Evolutionary conservation across 2,329 filamentous ascomycete genomes (phyloP).

Genomic region (Aspergillus novoparasiticus): DNA sequence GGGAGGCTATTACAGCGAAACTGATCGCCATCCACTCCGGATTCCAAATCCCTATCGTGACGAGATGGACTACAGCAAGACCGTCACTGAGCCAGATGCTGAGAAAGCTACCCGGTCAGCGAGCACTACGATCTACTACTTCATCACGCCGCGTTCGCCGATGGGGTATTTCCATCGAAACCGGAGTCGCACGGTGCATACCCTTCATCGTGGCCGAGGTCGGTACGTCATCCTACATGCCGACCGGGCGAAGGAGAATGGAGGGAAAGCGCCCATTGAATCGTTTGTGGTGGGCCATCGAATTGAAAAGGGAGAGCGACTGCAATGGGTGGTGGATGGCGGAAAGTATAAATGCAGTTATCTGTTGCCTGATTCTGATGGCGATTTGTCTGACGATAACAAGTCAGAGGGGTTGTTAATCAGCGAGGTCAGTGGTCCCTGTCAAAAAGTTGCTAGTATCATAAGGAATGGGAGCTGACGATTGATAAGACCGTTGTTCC

Average conservation of each 20-base stretch:
- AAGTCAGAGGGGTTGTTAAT: constrained; percentile 61
- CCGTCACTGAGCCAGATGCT: constrained; percentile 29
- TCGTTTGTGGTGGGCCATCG: constrained; percentile 65
- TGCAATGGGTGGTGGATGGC: constrained; percentile 71
- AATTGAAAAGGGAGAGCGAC: constrained; percentile 59
- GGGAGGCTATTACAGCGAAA: constrained; percentile 67
- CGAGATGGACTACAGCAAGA: constrained; percentile 17
- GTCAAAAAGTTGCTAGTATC: constrained; percentile 12
- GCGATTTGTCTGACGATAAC: constrained; percentile 29
- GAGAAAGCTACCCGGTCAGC: constrained; percentile 53
- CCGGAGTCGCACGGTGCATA: constrained; percentile 64
- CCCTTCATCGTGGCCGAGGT: constrained; percentile 64
- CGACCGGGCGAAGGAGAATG: constrained; percentile 41
- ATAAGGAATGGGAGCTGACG: not conserved
- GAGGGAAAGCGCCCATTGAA: constrained; percentile 57
- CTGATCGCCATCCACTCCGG: constrained; percentile 55
- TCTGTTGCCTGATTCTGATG: constrained; percentile 52
- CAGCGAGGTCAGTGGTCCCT: constrained; percentile 51
- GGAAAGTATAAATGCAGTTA: constrained; percentile 68
- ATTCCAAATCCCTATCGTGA: constrained; percentile 56
- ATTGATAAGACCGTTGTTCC: constrained; percentile 60
- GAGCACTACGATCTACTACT: constrained; percentile 66
- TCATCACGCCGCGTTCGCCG: constrained; percentile 59
- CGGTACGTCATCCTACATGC: constrained; percentile 67
- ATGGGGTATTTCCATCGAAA: constrained; percentile 67